Base-by-base conservation (phyloP, 2,329 filamentous ascomycete species). In the Colletotrichum lindemuthianum region DNA sequence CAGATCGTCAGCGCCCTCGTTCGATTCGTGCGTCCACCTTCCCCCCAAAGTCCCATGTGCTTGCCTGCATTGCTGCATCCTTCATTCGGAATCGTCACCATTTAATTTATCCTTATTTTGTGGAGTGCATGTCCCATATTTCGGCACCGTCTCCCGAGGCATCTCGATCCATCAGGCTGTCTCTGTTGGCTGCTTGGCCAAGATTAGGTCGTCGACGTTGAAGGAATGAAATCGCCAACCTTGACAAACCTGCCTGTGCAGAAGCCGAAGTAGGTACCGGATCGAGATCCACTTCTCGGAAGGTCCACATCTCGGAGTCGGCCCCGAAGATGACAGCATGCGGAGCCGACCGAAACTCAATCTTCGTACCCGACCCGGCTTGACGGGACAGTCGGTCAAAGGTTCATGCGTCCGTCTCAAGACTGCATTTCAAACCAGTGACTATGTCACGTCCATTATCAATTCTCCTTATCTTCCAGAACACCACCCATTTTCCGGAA, bases 401-500 rank as follows among this genome's bases (percentile, higher is more conserved):
- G 24, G 24, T 5, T 4, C 5, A 24, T 24, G 24, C 24, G 5
- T 24, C 24, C 24, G 24, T 24, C 24, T 24, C 24, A 24, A 24
- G 24, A 24, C 24, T 24, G 24, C 24, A 24, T 24, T 24, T 24
- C 24, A 24, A 24, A 24, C 5, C 24, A 24, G 24, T 24, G 24
- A 24, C 24, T 24, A 24, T 4, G 5, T 24, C 24, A 24, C 24
- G 24, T 4, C 4, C 24, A 24, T 44, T 13, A 36, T 2, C 3
- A n/a, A 3, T 16, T 10, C 8, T 24, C 32, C 49, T 41, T 34
- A 2, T 47, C 36, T 6, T 48, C 16, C 45, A 65, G 40, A 6
- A 36, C 15, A 5, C 58, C 61, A 9, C 54, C 45, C 24, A 57
- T 63, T 45, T 43, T 61, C 11, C 51, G 33, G 40, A 55, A 65